Conservation (phyloP, 2,329 filamentous ascomycete genomes). For the Cordyceps tenuipes region DNA sequence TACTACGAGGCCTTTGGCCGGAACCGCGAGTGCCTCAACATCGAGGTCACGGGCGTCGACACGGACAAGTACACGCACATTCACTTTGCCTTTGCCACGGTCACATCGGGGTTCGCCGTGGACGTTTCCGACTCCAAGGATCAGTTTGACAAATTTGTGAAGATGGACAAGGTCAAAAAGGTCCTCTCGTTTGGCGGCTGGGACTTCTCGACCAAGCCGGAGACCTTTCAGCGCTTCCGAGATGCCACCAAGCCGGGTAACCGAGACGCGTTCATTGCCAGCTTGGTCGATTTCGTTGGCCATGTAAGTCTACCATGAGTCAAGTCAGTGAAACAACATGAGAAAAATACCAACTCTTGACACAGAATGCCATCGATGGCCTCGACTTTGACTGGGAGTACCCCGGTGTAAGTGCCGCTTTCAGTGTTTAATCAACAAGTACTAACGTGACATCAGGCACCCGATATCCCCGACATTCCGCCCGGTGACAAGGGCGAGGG, state of each 20-base stretch:
- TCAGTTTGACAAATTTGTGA: conserved; percentile 24
- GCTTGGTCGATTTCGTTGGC: conserved; percentile 29
- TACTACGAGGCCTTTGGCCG: conserved; percentile 28
- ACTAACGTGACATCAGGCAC: background rate
- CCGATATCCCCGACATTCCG: background rate
- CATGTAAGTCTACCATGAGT: too few species aligned
- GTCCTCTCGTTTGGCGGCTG: conserved; percentile 30
- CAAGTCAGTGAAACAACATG: too few species aligned
- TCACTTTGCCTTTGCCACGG: conserved; percentile 25
- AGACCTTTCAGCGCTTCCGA: conserved; percentile 21
- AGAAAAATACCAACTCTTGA: background rate
- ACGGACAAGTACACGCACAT: conserved; percentile 19
- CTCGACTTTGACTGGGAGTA: conserved; percentile 34
- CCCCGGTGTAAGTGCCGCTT: conserved; percentile 18
- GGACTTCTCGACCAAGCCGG: conserved; percentile 22
- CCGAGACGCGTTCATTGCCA: conserved; percentile 26
- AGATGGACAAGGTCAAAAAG: conserved; percentile 22
- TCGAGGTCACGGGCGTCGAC: conserved; percentile 21
- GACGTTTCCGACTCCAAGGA: conserved; percentile 16
- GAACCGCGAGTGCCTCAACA: conserved; percentile 22
- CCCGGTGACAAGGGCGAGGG: background rate
- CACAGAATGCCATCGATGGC: conserved; percentile 32
- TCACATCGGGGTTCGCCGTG: conserved; percentile 17
- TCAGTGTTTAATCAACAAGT: background rate
- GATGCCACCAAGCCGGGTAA: conserved; percentile 27